Conservation (phyloP, 2,329 filamentous ascomycete genomes). For the Colletotrichum kahawae region DNA sequence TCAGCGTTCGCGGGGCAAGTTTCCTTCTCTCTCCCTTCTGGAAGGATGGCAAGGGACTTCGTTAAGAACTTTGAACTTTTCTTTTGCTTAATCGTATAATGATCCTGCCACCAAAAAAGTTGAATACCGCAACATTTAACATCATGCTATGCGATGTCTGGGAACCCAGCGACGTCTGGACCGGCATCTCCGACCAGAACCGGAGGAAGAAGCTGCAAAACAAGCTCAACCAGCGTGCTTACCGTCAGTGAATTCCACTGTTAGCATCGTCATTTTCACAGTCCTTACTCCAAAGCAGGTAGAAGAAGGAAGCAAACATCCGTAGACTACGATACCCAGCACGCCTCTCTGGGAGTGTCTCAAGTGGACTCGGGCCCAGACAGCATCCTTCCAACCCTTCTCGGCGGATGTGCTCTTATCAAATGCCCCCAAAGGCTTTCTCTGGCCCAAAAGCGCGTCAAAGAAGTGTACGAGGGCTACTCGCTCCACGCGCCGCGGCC, state of each 20-base stretch:
- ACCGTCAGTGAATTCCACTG: neutral
- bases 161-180: neutral
- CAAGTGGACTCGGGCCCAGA: neutral
- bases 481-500: slow-evolving; percentile 1
- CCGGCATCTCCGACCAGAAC: neutral
- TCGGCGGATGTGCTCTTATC: neutral
- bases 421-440: neutral
- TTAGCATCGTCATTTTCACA: fast-evolving
- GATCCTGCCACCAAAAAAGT: neutral
- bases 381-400: neutral
- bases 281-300: neutral
- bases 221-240: slow-evolving; percentile 7
- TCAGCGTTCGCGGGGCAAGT: neutral
- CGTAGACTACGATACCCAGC: neutral
- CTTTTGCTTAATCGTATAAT: neutral
- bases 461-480: neutral
- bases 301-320: neutral
- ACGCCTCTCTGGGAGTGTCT: no score
- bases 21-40: neutral
- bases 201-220: neutral
- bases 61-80: neutral
- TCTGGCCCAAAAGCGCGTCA: neutral
- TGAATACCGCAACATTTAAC: neutral
- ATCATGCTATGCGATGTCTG: neutral
- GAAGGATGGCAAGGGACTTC: neutral